These are phyloP conservation scores for Strobilomyces dryophilus DNA, from an alignment of 768 basidiomycete genomes.

Conservation along the genomic window DNA sequence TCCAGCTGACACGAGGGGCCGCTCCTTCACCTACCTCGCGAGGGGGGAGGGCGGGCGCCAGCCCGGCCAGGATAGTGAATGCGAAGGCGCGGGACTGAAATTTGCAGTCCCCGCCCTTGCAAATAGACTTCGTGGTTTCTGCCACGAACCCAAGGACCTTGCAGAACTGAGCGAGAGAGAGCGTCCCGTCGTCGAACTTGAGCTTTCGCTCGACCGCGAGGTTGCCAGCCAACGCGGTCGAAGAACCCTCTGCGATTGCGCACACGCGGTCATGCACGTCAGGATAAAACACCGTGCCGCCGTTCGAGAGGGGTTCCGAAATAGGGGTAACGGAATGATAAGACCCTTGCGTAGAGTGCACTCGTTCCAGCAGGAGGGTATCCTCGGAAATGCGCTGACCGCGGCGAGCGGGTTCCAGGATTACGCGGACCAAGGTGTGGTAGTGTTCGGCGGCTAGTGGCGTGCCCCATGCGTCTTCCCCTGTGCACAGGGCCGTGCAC, in stretches of 20 bases:
- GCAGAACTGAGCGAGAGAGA: conserved; percentile 2
- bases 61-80: conserved; percentile 4
- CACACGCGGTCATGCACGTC: conserved; percentile 12
- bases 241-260: neutral
- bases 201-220: conserved; percentile 9
- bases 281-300: conserved; percentile 1
- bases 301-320: neutral
- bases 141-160: conserved; percentile 8
- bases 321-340: conserved; percentile 8
- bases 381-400: neutral
- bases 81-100: conserved; percentile 15
- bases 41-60: neutral
- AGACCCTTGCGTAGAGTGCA: conserved; percentile 8
- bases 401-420: neutral
- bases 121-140: conserved; percentile 1
- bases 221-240: neutral
- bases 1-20: too few relatives aligned
- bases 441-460: neutral
- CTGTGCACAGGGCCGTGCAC: conserved; percentile 2
- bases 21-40: neutral
- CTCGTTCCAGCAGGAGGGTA: conserved; percentile 11
- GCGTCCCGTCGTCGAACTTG: neutral
- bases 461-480: neutral
- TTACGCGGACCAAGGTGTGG: conserved; percentile 10
- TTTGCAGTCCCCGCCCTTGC: conserved; percentile 6